Evolutionary conservation across 495 filamentous ascomycete species (phyloP).

Genomic region (Sphaerosporella brunnea): DNA sequence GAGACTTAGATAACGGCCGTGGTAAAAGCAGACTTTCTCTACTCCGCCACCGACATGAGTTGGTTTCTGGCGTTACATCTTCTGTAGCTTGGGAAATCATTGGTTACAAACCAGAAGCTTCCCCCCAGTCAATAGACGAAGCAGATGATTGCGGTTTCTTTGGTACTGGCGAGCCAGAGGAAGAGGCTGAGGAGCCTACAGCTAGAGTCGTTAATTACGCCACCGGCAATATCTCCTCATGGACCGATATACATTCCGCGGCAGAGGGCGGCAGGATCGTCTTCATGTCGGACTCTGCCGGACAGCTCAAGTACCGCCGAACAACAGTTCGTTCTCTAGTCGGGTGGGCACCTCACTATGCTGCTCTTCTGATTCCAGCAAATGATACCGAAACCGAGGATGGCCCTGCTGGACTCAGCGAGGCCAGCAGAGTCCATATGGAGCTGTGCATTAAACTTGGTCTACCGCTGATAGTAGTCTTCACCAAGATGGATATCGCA

Average conservation of each 20-base stretch:
- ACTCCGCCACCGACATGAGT: constrained; percentile 86
- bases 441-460: constrained; percentile 65
- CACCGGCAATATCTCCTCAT: constrained; percentile 68
- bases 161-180: neutral
- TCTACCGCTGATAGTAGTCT: constrained; percentile 56
- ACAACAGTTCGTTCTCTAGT: constrained; percentile 77
- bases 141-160: constrained; percentile 7
- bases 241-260: constrained; percentile 80
- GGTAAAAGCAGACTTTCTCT: constrained; percentile 74
- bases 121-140: constrained; percentile 7
- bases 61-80: constrained; percentile 76
- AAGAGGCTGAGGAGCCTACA: constrained; percentile 18
- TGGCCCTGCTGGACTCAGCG: constrained; percentile 34
- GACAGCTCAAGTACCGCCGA: constrained; percentile 68
- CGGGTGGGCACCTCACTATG: constrained; percentile 93
- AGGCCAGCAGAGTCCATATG: constrained; percentile 64
- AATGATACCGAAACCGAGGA: constrained; percentile 38
- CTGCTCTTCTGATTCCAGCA: constrained; percentile 69
- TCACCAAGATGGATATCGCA: constrained; percentile 83
- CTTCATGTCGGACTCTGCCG: constrained; percentile 78
- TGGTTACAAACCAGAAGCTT: constrained; percentile 42
- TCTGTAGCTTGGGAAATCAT: constrained; percentile 85
- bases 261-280: constrained; percentile 58
- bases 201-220: constrained; percentile 70
- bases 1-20: constrained; percentile 75